Evolutionary conservation across 371 early-diverging fungal species (phyloP).

Genomic region (Apophysomyces trapeziformis): DNA sequence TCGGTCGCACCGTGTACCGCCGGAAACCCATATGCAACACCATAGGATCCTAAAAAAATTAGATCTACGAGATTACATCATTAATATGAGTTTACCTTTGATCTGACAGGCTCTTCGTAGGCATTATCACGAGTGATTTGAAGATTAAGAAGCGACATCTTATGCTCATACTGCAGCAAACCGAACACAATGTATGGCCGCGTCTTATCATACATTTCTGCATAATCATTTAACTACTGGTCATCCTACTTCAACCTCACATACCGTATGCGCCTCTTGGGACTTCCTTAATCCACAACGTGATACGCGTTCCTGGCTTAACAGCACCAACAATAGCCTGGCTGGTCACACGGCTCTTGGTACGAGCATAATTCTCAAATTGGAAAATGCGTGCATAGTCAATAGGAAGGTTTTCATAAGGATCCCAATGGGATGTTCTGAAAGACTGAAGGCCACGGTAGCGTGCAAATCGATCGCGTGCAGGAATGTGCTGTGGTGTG

Average conservation of each 20-base stretch:
- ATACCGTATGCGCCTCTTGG: constrained; percentile 66
- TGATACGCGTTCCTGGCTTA: constrained; percentile 67
- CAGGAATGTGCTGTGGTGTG: constrained; percentile 84
- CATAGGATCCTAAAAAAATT: constrained; percentile 75
- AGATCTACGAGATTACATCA: constrained; percentile 16
- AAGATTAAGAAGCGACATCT: constrained; percentile 87
- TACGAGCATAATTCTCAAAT: constrained; percentile 84
- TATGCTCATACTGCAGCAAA: constrained; percentile 92
- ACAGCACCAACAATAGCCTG: constrained; percentile 61
- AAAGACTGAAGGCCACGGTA: constrained; percentile 95
- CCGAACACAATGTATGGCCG: constrained; percentile 81
- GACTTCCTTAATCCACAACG: constrained; percentile 72
- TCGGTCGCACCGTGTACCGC: constrained; percentile 77
- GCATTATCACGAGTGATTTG: constrained; percentile 72
- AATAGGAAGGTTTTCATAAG: constrained; percentile 94
- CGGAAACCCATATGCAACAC: constrained; percentile 90
- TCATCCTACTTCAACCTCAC: neutral
- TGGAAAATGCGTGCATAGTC: constrained; percentile 96
- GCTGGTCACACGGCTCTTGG: constrained; percentile 72
- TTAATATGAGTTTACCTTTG: constrained; percentile 50
- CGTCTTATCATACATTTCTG: constrained; percentile 54
- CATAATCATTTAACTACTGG: neutral
- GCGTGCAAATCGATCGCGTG: constrained; percentile 84
- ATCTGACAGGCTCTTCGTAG: constrained; percentile 73
- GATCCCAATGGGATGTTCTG: constrained; percentile 96